Percentiles rank a stretch among this genome's conserved stretches.
Evolutionary conservation across 345 rosid genomes (phyloP).

Genomic region (Mallotus nudiflorus): DNA sequence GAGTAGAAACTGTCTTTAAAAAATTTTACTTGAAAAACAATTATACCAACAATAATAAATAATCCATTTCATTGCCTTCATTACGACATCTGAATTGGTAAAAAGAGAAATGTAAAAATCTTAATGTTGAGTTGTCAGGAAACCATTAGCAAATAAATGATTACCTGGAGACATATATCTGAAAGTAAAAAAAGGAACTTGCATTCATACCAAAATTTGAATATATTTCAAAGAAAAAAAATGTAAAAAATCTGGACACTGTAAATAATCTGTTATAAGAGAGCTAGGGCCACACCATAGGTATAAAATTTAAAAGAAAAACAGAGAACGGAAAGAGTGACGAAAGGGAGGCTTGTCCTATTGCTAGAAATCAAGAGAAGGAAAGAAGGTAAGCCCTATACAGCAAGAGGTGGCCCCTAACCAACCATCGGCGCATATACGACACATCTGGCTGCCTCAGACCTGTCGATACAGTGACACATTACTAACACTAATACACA

Average conservation of each 20-base stretch:
- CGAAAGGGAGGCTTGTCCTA: conserved; percentile 30
- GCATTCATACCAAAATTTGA: neutral
- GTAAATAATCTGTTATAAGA: neutral
- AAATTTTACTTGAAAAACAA: neutral
- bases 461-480: conserved; percentile 37
- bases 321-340: conserved; percentile 13
- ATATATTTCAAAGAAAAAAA: too few species aligned
- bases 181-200: neutral
- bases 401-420: conserved; percentile 29
- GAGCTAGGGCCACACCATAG: neutral
- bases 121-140: too few species aligned
- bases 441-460: conserved; percentile 50
- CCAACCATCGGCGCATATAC: conserved; percentile 50
- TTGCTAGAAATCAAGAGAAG: conserved; percentile 6
- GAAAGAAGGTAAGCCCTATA: neutral
- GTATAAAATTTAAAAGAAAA: neutral
- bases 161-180: too few species aligned
- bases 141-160: too few species aligned
- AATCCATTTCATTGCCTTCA: too few species aligned
- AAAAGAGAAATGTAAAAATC: neutral
- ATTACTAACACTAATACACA: neutral
- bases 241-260: neutral
- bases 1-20: too few species aligned
- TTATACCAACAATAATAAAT: too few species aligned
- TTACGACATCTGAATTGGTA: neutral